A percentile compares a stretch with the other conserved stretches of the same genome.
phyloP scores from a whole-genome alignment of 257 asterid genomes.

The Hygrophila difformis region DNA sequence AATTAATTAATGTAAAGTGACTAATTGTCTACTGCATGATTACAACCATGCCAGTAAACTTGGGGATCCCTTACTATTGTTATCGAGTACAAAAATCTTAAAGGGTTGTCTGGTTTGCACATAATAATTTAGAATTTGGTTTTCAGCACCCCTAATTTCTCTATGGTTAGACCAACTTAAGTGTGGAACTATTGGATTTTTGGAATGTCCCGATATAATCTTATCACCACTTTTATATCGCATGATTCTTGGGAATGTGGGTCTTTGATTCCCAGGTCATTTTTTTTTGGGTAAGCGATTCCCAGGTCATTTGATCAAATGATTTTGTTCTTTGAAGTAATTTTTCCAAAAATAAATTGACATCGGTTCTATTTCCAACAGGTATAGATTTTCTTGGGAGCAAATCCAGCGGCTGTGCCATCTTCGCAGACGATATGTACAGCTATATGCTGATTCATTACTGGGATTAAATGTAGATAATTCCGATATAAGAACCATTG shows the following conservation, averaged over 20 bases:
- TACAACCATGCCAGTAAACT: neutral
- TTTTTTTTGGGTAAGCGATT: no score
- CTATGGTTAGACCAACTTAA: no score
- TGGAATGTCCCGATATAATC: neutral
- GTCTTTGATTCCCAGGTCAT: slow-evolving; percentile 1
- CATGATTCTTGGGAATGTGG: slow-evolving; percentile 6
- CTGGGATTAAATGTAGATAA: slow-evolving; percentile 47
- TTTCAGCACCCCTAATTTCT: no score
- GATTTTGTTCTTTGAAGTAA: slow-evolving; percentile 2
- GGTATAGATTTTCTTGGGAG: slow-evolving; percentile 91
- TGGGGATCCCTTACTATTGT: neutral
- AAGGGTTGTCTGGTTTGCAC: neutral
- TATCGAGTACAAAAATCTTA: slow-evolving; percentile 3
- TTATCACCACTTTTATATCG: slow-evolving; percentile 4
- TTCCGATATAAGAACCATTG: slow-evolving; percentile 58
- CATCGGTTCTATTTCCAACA: slow-evolving; percentile 27
- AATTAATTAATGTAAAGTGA: slow-evolving; percentile 7
- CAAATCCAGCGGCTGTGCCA: slow-evolving; percentile 70
- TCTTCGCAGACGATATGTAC: slow-evolving; percentile 87
- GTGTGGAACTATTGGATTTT: neutral
- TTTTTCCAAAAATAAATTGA: no score
- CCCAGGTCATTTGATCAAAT: slow-evolving; percentile 7
- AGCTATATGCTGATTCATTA: slow-evolving; percentile 75
- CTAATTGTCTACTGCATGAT: neutral
- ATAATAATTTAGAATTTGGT: no score